Conservation (phyloP, 192 early-diverging fungal genomes). For the Coemansia sp. region DNA sequence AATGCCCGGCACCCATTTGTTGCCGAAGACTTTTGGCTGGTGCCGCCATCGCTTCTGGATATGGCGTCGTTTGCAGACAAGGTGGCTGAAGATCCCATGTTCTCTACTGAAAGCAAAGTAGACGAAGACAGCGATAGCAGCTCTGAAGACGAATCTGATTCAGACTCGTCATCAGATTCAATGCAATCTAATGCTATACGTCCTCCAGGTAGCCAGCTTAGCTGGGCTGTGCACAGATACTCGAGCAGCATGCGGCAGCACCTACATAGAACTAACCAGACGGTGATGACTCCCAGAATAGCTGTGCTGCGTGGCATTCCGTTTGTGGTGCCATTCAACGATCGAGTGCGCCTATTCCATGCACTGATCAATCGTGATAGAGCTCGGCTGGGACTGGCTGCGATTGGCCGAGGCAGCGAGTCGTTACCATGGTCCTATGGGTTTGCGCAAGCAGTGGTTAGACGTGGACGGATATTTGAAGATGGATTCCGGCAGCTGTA, state of each 20-base stretch:
- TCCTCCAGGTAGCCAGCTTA: constrained; percentile 33
- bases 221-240: constrained; percentile 55
- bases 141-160: constrained; percentile 15
- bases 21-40: constrained; percentile 43
- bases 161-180: background rate
- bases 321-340: constrained; percentile 89
- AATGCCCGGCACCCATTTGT: constrained; percentile 45
- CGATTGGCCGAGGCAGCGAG: constrained; percentile 12
- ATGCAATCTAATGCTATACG: constrained; percentile 5
- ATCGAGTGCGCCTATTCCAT: constrained; percentile 82
- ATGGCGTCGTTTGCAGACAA: constrained; percentile 48
- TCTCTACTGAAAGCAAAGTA: constrained; percentile 13
- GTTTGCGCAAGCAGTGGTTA: constrained; percentile 57
- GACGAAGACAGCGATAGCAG: background rate
- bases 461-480: constrained; percentile 79
- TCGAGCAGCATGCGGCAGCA: constrained; percentile 40
- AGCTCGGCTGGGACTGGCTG: constrained; percentile 18
- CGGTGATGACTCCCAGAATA: constrained; percentile 37
- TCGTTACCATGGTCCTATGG: background rate
- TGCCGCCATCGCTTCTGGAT: constrained; percentile 36
- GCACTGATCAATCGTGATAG: constrained; percentile 70
- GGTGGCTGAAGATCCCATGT: constrained; percentile 49
- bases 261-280: constrained; percentile 14
- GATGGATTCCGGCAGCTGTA: constrained; percentile 81
- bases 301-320: constrained; percentile 78